phyloP scores from a whole-genome alignment of 2,329 filamentous ascomycete genomes.

The Rhinocladiella similis region DNA sequence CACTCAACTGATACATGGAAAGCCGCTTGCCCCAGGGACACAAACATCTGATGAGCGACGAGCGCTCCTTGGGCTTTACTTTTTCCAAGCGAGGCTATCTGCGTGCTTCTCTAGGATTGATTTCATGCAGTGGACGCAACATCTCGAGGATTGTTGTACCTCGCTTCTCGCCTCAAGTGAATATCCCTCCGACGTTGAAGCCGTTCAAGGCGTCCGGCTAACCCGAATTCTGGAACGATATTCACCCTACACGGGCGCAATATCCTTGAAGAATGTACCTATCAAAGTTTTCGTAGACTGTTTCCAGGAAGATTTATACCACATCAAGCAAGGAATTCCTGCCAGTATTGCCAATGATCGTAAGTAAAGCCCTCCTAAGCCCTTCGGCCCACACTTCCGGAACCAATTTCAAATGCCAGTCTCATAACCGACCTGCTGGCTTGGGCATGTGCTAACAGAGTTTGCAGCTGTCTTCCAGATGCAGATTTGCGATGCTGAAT shows the following conservation, averaged over 20 bases:
- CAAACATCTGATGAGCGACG: slow-evolving; percentile 17
- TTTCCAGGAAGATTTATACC: slow-evolving; percentile 44
- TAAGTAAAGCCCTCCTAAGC: not conserved
- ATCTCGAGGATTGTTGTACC: slow-evolving; percentile 53
- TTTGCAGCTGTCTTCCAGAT: slow-evolving; percentile 2
- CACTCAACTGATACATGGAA: slow-evolving; percentile 11
- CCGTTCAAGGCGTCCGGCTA: slow-evolving; percentile 51
- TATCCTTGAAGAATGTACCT: slow-evolving; percentile 20
- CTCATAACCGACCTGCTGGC: not conserved
- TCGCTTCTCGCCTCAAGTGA: slow-evolving; percentile 48
- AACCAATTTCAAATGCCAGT: not conserved
- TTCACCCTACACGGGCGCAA: slow-evolving; percentile 20
- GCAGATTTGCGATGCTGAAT: slow-evolving; percentile 23
- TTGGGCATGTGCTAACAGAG: not conserved
- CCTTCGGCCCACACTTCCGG: not conserved
- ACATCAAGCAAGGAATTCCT: slow-evolving; percentile 19
- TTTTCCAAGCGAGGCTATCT: slow-evolving; percentile 6
- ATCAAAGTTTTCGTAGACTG: slow-evolving; percentile 42
- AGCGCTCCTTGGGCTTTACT: slow-evolving; percentile 15
- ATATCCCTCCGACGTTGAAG: slow-evolving; percentile 48
- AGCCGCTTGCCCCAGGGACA: not conserved
- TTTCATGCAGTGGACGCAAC: slow-evolving; percentile 52
- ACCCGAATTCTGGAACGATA: slow-evolving; percentile 51
- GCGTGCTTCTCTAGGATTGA: slow-evolving; percentile 44
- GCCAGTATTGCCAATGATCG: slow-evolving; percentile 5